Conservation (phyloP, 352 stramenopile species). For the Phytophthora fragariae region DNA sequence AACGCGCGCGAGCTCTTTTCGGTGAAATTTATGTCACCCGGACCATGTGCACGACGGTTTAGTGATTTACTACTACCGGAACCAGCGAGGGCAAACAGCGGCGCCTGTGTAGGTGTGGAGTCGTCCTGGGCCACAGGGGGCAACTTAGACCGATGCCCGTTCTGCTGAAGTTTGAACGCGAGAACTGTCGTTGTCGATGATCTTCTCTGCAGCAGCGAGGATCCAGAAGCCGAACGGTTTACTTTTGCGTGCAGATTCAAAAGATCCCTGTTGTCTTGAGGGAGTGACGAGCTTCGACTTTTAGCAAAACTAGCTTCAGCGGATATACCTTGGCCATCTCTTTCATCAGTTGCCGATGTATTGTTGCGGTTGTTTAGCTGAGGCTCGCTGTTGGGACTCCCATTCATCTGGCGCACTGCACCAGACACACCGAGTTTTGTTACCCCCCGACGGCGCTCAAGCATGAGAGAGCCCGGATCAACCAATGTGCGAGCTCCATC, state of each 20-base stretch:
- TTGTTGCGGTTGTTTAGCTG: slow-evolving; percentile 4
- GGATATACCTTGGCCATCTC: neutral
- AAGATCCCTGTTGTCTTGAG: slow-evolving; percentile 12
- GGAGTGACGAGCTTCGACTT: slow-evolving; percentile 15
- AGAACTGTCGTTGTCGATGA: slow-evolving; percentile 16
- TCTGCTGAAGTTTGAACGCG: slow-evolving; percentile 14
- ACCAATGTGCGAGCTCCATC: slow-evolving; percentile 39
- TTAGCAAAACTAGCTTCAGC: neutral
- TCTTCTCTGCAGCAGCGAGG: slow-evolving; percentile 10
- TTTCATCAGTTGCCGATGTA: neutral
- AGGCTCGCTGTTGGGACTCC: neutral
- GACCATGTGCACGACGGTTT: slow-evolving; percentile 15
- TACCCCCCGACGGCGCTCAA: slow-evolving; percentile 36
- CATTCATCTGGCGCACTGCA: neutral
- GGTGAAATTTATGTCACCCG: neutral
- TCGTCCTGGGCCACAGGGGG: slow-evolving; percentile 19
- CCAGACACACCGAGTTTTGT: slow-evolving; percentile 1
- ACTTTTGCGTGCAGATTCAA: slow-evolving; percentile 11
- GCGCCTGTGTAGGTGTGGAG: slow-evolving; percentile 1
- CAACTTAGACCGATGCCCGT: slow-evolving; percentile 19
- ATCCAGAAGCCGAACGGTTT: slow-evolving; percentile 17
- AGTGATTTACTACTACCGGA: slow-evolving; percentile 16
- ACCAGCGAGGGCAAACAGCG: neutral
- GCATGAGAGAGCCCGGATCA: slow-evolving; percentile 45
- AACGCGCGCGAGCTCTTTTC: slow-evolving; percentile 14